Conservation (phyloP, 352 stramenopile species). For the Globisporangium acanthophoron region DNA sequence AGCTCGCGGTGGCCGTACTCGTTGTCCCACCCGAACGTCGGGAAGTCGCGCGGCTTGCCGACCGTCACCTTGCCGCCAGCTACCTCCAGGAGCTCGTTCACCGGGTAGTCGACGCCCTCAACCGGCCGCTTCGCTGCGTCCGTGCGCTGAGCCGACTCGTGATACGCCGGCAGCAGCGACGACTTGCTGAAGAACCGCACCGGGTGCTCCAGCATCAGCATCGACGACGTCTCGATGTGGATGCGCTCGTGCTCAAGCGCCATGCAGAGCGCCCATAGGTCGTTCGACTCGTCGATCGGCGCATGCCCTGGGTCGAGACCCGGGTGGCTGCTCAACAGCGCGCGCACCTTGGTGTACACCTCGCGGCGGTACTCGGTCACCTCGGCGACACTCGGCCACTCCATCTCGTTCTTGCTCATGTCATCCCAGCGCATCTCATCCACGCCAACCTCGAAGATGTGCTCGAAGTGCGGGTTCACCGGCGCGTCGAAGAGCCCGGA, state of each 20-base stretch:
- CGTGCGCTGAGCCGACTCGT: conserved; percentile 49
- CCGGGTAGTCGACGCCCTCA: conserved; percentile 81
- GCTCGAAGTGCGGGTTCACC: conserved; percentile 93
- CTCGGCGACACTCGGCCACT: conserved; percentile 89
- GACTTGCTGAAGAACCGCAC: conserved; percentile 86
- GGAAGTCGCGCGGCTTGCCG: conserved; percentile 90
- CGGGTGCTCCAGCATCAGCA: conserved; percentile 92
- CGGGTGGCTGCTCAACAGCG: conserved; percentile 86
- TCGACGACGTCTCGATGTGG: conserved; percentile 96
- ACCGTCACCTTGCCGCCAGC: conserved; percentile 59
- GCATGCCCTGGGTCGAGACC: conserved; percentile 70
- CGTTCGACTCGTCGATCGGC: conserved; percentile 75
- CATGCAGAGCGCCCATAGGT: conserved; percentile 94
- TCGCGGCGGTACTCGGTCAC: conserved; percentile 90
- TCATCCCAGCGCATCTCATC: conserved; percentile 99
- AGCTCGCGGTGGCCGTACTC: conserved; percentile 92
- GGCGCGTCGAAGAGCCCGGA: conserved; percentile 83
- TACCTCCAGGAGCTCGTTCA: conserved; percentile 87
- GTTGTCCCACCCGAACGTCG: conserved; percentile 97
- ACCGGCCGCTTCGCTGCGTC: conserved; percentile 40
- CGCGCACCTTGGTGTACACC: conserved; percentile 87
- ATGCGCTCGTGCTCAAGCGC: conserved; percentile 96
- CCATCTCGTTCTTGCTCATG: conserved; percentile 96
- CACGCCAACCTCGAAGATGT: conserved; percentile 96
- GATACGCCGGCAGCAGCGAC: conserved; percentile 80